Evolutionary conservation across 495 filamentous ascomycete genomes (phyloP).

Genomic region (Lophiotrema nucula): DNA sequence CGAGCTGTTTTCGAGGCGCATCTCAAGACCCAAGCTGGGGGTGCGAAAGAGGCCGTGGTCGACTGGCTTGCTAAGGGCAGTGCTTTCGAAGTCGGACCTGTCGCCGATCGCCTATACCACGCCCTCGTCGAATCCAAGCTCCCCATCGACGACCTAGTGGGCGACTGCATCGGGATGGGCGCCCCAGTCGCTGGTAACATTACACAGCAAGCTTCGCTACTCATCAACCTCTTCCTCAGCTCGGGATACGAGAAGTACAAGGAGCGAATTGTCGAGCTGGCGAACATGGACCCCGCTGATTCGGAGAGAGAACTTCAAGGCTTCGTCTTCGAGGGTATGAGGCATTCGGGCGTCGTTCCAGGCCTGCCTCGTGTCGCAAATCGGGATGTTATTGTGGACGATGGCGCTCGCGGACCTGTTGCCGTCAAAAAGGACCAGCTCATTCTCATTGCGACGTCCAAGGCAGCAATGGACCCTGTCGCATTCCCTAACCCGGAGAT

Average conservation of each 20-base stretch:
- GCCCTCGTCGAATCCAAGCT: conserved; percentile 24
- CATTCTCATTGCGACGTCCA: conserved; percentile 34
- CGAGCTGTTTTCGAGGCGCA: conserved; percentile 42
- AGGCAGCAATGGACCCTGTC: conserved; percentile 36
- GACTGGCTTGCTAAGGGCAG: conserved; percentile 34
- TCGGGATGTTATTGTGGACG: conserved; percentile 25
- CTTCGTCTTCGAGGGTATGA: conserved; percentile 43
- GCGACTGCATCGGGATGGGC: conserved; percentile 36
- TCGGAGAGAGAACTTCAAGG: conserved; percentile 34
- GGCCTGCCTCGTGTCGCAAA: conserved; percentile 34
- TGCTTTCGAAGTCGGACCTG: conserved; percentile 44
- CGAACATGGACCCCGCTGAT: conserved; percentile 23
- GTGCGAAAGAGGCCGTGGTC: conserved; percentile 27
- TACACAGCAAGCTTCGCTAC: conserved; percentile 36
- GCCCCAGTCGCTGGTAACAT: conserved; percentile 35
- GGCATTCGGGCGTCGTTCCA: conserved; percentile 42
- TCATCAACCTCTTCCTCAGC: conserved; percentile 36
- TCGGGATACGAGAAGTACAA: conserved; percentile 36
- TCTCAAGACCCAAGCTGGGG: conserved; percentile 39
- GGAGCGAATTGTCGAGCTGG: conserved; percentile 36
- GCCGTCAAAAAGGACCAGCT: conserved; percentile 20
- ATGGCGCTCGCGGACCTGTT: conserved; percentile 30
- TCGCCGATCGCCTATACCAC: conserved; percentile 42
- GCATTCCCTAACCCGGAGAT: conserved; percentile 37
- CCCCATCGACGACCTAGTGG: conserved; percentile 30